Base-by-base conservation (phyloP, 2,329 filamentous ascomycete species). In the Cladosporium sphaerospermum region DNA sequence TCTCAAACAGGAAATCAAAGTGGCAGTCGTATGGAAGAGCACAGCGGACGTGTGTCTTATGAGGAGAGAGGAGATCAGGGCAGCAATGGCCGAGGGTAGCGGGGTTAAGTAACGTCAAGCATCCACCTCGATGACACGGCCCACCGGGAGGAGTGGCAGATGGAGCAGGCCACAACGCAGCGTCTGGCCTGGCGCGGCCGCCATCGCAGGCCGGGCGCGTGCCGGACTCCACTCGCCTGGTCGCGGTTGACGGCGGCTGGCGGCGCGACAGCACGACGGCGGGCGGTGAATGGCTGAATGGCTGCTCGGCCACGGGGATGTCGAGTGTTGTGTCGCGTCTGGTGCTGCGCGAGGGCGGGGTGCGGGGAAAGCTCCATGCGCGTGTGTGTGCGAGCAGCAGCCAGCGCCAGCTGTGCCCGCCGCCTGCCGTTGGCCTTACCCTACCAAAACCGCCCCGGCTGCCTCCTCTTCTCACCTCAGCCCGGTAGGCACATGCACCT, bases 51-150 rank as follows among this genome's bases (percentile, higher is more conserved):
- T 43, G 44, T 44, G 45, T 42, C 45, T 44, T 39, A 32, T 37
- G 31, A 43, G 51, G 11, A 37, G 56, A 34, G 36, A 43, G 41
- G 49, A 51, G 37, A 47, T 45, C 53, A 41, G 48, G 52, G 13
- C 43, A 19, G 34, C 36, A 39, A 42, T 39, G 44, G 52, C 41
- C 55, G 39, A 46, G 36, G 55, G 53, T 46, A 28, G 61, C 58
- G 58, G 56, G 60, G 58, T 61, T 60, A 61, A 61, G 57, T 61
- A 61, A 53, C 36, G 41, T 43, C 36, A 52, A 23, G 53, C 45
- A 59, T 59, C 60, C 59, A 59, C 59, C 56, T 59, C 59, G 58
- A 60, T 52, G 48, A 41, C 52, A 52, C 59, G 57, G 58, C 58
- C 54, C 59, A 56, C 56, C 56, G 49, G 59, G 58, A 59, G 23